Base-by-base conservation (phyloP, 257 asterid genomes). In the Nicotiana obtusifolia region DNA sequence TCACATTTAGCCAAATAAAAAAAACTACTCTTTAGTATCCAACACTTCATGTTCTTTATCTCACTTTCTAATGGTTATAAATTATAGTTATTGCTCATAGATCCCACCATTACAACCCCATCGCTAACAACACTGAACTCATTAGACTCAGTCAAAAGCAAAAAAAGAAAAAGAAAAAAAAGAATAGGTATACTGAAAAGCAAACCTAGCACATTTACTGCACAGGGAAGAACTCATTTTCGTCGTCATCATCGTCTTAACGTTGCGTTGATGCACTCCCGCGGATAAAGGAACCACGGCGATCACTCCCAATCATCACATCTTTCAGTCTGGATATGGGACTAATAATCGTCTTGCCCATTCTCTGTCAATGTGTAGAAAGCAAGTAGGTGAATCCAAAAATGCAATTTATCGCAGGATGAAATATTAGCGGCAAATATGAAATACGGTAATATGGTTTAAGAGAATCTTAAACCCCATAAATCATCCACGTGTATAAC, bases 301-400 rank as follows among this genome's bases (percentile, higher is more conserved):
- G 86, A 47, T 69, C 86, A 35, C 87, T 80, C 24, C 82, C 82
- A 56, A 84, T 80, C n/a, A 77, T 20, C 54, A 81, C 86, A 31
- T 84, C 86, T 66, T 86, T 88, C 28, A 88, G 78, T 64, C 82
- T 87, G 22, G 89, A 81, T 67, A 88, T 60, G 59, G 92, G 91
- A 84, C 83, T 67, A 76, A 66, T 57, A 81, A 66, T 66, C 49
- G 84, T 83, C 88, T 86, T 83, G 57, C 82, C 75, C 56, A 86
- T 81, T 54, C 82, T 86, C 92, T 85, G 89, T 82, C 54, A 7
- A 66, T 47, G 52, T 28, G 33, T 37, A 19, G 66, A 76, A 73
- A 49, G 49, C 79, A 73, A 44, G 35, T 47, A 7, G 24, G 78
- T 71, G 37, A 49, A 24, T 24, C 41, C 79, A 47, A 24, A 0